phyloP scores from a whole-genome alignment of 2,329 filamentous ascomycete species.

The Sporothrix inflata region DNA sequence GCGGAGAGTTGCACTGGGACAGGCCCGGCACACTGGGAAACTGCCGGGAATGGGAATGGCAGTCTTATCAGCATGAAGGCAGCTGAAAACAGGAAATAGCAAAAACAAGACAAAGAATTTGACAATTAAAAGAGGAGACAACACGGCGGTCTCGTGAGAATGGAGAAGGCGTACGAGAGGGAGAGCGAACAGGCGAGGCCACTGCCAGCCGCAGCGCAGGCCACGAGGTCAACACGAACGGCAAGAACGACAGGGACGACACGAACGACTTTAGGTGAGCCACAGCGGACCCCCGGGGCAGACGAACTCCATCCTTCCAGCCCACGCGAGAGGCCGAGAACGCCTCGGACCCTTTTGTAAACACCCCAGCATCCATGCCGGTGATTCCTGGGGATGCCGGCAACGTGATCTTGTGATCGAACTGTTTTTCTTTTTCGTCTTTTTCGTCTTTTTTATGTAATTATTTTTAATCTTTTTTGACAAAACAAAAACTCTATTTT shows the following conservation, averaged over 20 bases:
- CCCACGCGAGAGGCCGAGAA: background rate
- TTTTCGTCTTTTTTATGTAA: background rate
- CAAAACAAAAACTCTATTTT: background rate
- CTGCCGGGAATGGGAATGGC: constrained; percentile 4
- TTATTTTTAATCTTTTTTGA: background rate
- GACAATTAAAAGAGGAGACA: background rate
- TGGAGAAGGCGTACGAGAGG: background rate
- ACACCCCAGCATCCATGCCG: background rate
- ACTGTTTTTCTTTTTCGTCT: background rate
- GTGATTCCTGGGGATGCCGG: background rate
- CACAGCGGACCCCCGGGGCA: background rate
- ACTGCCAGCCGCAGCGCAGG: background rate
- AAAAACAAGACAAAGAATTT: background rate
- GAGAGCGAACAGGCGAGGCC: too few species aligned
- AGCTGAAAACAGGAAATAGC: background rate
- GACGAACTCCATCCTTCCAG: background rate
- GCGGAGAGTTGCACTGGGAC: background rate
- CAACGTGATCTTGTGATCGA: background rate
- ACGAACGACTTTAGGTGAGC: too few species aligned
- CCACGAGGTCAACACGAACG: background rate
- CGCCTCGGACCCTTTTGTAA: too few species aligned
- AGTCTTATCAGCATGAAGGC: background rate
- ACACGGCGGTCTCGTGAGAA: background rate
- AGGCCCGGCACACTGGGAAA: background rate
- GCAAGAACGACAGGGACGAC: too few species aligned